Conservation (phyloP, 2,329 filamentous ascomycete genomes). For the Pseudodiploospora longispora region DNA sequence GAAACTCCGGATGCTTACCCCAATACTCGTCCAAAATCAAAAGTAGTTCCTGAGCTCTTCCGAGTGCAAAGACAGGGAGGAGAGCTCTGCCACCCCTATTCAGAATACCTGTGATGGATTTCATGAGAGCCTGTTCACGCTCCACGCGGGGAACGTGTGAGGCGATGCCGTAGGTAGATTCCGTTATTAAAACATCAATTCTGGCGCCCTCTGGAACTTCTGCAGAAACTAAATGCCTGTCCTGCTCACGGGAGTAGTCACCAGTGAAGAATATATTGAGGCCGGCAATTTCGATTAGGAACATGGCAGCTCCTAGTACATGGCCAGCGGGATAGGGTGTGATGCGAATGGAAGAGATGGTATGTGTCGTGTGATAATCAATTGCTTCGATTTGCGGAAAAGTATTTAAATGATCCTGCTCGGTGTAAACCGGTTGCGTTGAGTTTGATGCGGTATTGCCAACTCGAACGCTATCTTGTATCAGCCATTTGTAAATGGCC, state of each 20-base stretch:
- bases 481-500: slow-evolving; percentile 99
- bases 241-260: slow-evolving; percentile 93
- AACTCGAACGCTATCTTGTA: slow-evolving; percentile 92
- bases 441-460: slow-evolving; percentile 60
- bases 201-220: slow-evolving; percentile 83
- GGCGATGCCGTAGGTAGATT: slow-evolving; percentile 94
- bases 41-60: slow-evolving; percentile 85
- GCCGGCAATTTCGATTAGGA: slow-evolving; percentile 91
- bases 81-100: slow-evolving; percentile 88
- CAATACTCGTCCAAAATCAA: slow-evolving; percentile 97
- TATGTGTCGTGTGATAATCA: slow-evolving; percentile 96
- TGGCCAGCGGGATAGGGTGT: slow-evolving; percentile 96
- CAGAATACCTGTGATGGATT: slow-evolving; percentile 82
- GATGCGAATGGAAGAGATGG: slow-evolving; percentile 90
- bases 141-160: slow-evolving; percentile 87
- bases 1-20: slow-evolving; percentile 79
- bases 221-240: slow-evolving; percentile 90
- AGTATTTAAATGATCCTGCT: slow-evolving; percentile 89
- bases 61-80: slow-evolving; percentile 92
- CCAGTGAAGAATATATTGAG: slow-evolving; percentile 96
- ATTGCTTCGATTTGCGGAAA: slow-evolving; percentile 95
- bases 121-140: slow-evolving; percentile 89
- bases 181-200: slow-evolving; percentile 93
- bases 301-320: slow-evolving; percentile 98
- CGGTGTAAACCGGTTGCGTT: slow-evolving; percentile 80